Base-by-base conservation (phyloP, 225 moss, liverwort and hornwort genomes). In the Physcomitrium patens region DNA sequence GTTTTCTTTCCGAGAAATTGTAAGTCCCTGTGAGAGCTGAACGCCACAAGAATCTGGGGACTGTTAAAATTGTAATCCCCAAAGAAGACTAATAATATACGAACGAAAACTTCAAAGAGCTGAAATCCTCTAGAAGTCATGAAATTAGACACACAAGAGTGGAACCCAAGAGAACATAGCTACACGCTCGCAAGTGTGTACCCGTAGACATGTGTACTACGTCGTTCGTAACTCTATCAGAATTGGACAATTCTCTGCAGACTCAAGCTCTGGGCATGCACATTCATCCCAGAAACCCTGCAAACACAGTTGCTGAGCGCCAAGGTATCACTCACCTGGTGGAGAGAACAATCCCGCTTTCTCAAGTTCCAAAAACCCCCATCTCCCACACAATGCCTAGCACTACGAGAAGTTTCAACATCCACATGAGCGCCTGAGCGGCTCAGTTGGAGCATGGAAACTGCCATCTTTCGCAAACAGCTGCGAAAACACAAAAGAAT, bases 391-490 rank as follows among this genome's bases (percentile, higher is more conserved):
- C 16, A 43, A 7, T 17, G 28, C 23, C 3, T 12, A 31, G 15
- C 31, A 16, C 46, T 22, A 9, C 60, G 11, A 42, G 9, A 4
- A 18, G 27, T 28, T n/a, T 47, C 22, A 4, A 13, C 61, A 12
- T 20, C 62, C 22, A 16, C 13, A 10, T 22, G 57, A 13, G 76
- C 27, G 50, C 71, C 59, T 42, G 72, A 48, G 28, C 68, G 72
- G 60, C 78, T 61, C 65, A 55, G 19, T 48, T 70, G 78, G 3
- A 82, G 67, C 81, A 75, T 46, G 23, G 59, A 75, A 57, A 68
- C 68, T 8, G 72, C 68, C 71, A 68, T 54, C 63, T 58, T n/a
- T 61, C 23, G 8, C 18, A 2, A 65, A 20, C 16, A 59, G 59
- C 22, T 57, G 15, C 67, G 24, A 41, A 37, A 31, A 52, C 12